Percentiles rank a stretch among this genome's conserved stretches.
phyloP scores from a whole-genome alignment of 352 stramenopile species.

The Pythium oligandrum region DNA sequence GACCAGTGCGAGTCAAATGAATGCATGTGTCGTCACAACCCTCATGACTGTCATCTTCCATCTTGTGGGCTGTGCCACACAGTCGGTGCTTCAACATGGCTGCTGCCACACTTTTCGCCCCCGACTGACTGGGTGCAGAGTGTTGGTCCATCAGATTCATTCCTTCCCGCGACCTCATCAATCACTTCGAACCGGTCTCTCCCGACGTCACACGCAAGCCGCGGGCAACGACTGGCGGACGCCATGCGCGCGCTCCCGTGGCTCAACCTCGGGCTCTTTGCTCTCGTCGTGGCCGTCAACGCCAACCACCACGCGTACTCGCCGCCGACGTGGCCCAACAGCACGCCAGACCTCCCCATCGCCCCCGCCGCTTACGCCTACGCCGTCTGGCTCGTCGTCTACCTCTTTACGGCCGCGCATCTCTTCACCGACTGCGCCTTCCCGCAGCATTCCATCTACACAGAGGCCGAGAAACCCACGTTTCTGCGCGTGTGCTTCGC shows the following conservation, averaged over 20 bases:
- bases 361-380: constrained; percentile 40
- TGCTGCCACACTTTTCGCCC: too few relatives aligned
- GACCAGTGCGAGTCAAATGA: too few relatives aligned
- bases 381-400: constrained; percentile 53
- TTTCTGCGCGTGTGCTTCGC: constrained; percentile 51
- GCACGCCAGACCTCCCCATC: constrained; percentile 23
- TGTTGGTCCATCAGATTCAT: too few relatives aligned
- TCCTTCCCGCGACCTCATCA: too few relatives aligned
- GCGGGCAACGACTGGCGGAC: too few relatives aligned
- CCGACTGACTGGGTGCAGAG: too few relatives aligned
- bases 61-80: too few relatives aligned
- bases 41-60: too few relatives aligned
- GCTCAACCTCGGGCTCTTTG: constrained; percentile 53
- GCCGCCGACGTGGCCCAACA: constrained; percentile 28
- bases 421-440: constrained; percentile 54
- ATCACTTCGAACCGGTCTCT: too few relatives aligned
- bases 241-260: constrained; percentile 22
- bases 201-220: too few relatives aligned
- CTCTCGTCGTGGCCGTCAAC: constrained; percentile 28
- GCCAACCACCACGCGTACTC: background rate
- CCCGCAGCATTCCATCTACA: constrained; percentile 50
- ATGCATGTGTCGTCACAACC: too few relatives aligned
- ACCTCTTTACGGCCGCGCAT: constrained; percentile 35
- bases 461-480: constrained; percentile 36
- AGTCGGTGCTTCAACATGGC: too few relatives aligned